phyloP scores from a whole-genome alignment of 345 rosid genomes.

The Melaleuca quinquenervia region DNA sequence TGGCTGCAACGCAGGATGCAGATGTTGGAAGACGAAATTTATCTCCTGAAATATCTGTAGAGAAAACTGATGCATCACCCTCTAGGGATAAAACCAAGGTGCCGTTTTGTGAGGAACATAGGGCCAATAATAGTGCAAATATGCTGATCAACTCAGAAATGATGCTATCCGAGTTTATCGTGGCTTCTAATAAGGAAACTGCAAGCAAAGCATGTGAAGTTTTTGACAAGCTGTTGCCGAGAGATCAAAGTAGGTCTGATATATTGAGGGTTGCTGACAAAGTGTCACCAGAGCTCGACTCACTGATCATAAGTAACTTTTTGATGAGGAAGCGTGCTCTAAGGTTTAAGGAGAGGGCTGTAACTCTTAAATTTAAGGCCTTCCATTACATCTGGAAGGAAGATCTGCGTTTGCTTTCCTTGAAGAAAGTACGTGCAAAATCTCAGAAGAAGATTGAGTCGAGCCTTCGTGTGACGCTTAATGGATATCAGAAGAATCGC shows the following conservation, averaged over 20 bases:
- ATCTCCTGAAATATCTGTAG: constrained; percentile 5
- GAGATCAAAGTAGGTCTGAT: constrained; percentile 18
- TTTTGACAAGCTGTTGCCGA: constrained; percentile 40
- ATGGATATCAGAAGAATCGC: constrained; percentile 50
- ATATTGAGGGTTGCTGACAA: constrained; percentile 10
- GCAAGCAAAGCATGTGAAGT: constrained; percentile 45
- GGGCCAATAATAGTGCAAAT: constrained; percentile 8
- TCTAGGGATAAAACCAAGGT: constrained; percentile 6
- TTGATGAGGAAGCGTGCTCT: constrained; percentile 25
- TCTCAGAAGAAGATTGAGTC: constrained; percentile 57
- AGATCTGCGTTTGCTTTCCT: constrained; percentile 47
- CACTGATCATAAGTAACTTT: constrained; percentile 34
- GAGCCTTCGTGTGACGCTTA: constrained; percentile 29
- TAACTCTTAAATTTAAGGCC: constrained; percentile 68
- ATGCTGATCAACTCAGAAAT: constrained; percentile 15
- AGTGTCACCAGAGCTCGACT: constrained; percentile 17
- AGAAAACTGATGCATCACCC: constrained; percentile 3
- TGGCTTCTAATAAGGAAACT: constrained; percentile 52
- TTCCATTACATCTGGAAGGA: constrained; percentile 80
- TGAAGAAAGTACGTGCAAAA: constrained; percentile 47
- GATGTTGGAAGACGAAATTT: neutral
- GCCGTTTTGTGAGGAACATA: constrained; percentile 9
- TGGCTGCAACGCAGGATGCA: constrained; percentile 7
- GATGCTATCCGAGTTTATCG: constrained; percentile 22
- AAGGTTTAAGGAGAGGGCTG: constrained; percentile 69